Base-by-base conservation (phyloP, 768 basidiomycete genomes). In the Naganishia vishniacii region DNA sequence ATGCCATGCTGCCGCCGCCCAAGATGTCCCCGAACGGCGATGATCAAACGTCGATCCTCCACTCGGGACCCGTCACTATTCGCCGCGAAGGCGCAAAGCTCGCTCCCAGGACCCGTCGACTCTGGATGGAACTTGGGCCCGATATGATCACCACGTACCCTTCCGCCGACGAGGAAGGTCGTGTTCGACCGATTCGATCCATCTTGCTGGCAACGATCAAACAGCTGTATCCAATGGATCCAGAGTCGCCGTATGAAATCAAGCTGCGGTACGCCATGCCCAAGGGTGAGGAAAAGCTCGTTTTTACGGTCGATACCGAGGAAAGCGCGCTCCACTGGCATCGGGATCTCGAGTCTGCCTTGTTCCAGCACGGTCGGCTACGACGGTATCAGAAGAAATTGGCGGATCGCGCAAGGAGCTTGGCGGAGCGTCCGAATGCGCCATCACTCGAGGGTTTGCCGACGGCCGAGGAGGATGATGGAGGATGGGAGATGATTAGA, bases 81-180 rank as follows among this genome's bases (percentile, higher is more conserved):
- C 82, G 81, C 63, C 75, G 80, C 12, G 78, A 77, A 42, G 25
- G 58, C 29, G 51, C 32, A 1, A 25, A 64, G 58, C 81, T 81
- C 48, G 78, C 79, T 71, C 81, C 79, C 59, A 68, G 78, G 18
- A 81, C 82, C 63, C 77, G 76, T 28, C 80, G 83, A 26, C 76
- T 86, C 4, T 86, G 86, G 86, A 66, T 86, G 71, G 85, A 86
- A 69, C 74, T 87, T 18, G 81, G 81, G 0, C 78, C 81, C 44
- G 85, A 86, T 63, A 84, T 85, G 82, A 62, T 85, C 32, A 83
- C 83, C 63, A 78, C 80, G 0, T 86, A 82, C 68, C 79, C 81
- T 0, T 83, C 83, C 23, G 82, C 82, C 56, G 81, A 80, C 16
- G 83, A 84, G 7, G 80, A 81, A 61, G 84, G 83, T 41, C 79